These are phyloP conservation scores for Cylindrodendrum hubeiense DNA, from an alignment of 2,329 filamentous ascomycete genomes.

Conservation along the genomic window DNA sequence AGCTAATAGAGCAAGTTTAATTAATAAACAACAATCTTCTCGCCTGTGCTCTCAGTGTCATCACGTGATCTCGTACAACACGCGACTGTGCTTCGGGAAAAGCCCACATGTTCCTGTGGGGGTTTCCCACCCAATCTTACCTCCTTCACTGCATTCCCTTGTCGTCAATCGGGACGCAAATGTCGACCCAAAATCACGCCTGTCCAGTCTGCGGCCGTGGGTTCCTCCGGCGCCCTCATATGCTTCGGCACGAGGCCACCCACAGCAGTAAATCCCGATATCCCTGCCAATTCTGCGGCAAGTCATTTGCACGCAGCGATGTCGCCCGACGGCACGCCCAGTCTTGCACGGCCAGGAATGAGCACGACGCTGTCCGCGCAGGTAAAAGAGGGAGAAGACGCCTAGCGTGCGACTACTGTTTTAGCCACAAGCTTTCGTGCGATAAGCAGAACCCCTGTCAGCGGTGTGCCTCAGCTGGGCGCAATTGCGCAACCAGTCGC, in stretches of 20 bases:
- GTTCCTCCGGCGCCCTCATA: not conserved
- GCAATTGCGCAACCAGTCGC: not conserved
- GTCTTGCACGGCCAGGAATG: not conserved
- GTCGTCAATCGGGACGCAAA: not conserved
- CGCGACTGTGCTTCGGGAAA: no score
- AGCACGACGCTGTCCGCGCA: not conserved
- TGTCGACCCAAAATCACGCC: not conserved
- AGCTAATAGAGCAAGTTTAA: no score
- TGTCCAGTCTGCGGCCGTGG: not conserved
- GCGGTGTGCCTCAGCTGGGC: not conserved
- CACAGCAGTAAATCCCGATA: not conserved
- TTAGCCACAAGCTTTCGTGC: not conserved
- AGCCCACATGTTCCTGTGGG: not conserved
- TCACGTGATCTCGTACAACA: no score
- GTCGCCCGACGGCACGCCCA: not conserved
- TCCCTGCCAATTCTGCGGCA: constrained; percentile 2
- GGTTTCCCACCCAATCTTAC: not conserved
- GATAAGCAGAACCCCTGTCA: not conserved
- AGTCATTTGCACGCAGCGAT: not conserved
- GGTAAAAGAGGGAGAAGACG: not conserved
- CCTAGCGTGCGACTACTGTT: not conserved
- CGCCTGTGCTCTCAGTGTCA: no score
- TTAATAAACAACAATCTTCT: no score
- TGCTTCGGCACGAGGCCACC: not conserved
- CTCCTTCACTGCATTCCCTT: not conserved